phyloP scores from a whole-genome alignment of 257 asterid genomes.

The Solanum appendiculatum region DNA sequence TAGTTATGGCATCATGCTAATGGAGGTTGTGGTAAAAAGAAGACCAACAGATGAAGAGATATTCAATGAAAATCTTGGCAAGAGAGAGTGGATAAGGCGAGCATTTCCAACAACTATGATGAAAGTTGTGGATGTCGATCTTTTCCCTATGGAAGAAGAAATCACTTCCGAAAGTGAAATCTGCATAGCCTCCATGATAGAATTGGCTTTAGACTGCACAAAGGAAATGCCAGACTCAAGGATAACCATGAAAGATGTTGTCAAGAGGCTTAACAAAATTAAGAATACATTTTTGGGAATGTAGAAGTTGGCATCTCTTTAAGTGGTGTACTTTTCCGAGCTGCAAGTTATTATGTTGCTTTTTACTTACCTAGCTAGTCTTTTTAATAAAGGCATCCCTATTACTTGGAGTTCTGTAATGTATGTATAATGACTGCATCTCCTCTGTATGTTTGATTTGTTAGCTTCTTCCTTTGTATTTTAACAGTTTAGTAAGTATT shows the following conservation, averaged over 20 bases:
- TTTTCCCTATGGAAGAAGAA: background rate
- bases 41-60: constrained; percentile 14
- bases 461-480: too few relatives aligned
- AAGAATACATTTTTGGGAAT: background rate
- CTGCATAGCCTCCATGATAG: background rate
- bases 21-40: constrained; percentile 21
- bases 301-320: background rate
- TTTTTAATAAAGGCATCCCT: background rate
- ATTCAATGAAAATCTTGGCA: constrained; percentile 6
- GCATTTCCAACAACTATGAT: background rate
- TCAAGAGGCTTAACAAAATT: background rate
- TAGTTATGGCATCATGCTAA: constrained; percentile 19
- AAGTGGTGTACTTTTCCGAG: background rate
- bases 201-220: background rate
- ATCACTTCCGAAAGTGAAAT: background rate
- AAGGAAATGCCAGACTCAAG: background rate
- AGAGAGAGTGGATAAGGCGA: constrained; percentile 11
- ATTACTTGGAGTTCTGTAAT: background rate
- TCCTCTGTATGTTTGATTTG: background rate
- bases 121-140: background rate
- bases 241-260: background rate
- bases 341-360: background rate
- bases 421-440: background rate
- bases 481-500: too few relatives aligned
- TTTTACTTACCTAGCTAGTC: background rate